Conservation (phyloP, 352 stramenopile genomes). For the Pythium dissimile region DNA sequence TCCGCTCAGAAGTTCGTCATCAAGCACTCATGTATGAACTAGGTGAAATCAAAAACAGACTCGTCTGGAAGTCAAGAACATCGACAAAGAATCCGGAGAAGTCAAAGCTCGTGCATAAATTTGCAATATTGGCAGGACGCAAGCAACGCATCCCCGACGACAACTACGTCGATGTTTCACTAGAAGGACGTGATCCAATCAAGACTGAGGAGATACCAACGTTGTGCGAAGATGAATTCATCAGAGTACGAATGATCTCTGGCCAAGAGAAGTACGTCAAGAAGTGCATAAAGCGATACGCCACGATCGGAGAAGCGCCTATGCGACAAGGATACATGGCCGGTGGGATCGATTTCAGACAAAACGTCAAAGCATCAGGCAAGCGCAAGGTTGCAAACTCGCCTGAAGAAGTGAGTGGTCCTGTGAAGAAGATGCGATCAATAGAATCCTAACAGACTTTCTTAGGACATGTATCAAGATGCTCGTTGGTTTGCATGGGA, state of each 20-base stretch:
- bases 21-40: no score
- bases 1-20: no score
- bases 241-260: background rate
- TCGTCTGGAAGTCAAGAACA: conserved; percentile 1
- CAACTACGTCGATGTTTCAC: background rate
- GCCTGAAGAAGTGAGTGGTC: no score
- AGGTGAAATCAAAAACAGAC: no score
- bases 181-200: background rate
- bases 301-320: no score
- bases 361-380: background rate
- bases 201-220: background rate
- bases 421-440: no score
- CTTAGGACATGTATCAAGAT: no score
- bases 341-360: background rate
- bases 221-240: conserved; percentile 1
- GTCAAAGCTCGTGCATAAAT: conserved; percentile 5
- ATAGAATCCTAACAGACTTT: no score
- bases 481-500: no score
- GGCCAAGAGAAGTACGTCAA: background rate
- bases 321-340: background rate
- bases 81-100: conserved; percentile 6
- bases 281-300: background rate
- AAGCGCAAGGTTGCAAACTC: background rate
- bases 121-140: background rate
- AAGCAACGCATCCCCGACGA: conserved; percentile 1